Evolutionary conservation across 352 stramenopile species (phyloP).

Genomic region (Phytopythium litorale): DNA sequence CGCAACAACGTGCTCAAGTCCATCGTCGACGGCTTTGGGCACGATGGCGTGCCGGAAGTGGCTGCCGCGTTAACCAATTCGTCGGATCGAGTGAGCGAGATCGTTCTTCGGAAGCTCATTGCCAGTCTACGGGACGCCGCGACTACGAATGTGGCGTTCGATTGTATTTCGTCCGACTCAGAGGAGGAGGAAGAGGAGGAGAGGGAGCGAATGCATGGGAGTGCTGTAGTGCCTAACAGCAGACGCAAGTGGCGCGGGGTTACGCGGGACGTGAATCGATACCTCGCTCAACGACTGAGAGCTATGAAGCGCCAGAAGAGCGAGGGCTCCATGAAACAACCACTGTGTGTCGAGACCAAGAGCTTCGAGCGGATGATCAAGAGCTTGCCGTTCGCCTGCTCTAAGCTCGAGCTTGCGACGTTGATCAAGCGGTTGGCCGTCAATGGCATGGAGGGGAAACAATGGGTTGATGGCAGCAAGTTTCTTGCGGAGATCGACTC

Average conservation of each 20-base stretch:
- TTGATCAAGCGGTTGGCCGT: slow-evolving; percentile 23
- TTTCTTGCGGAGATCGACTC: slow-evolving; percentile 35
- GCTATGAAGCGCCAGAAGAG: slow-evolving; percentile 13
- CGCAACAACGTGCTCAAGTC: slow-evolving; percentile 19
- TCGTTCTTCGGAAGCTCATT: slow-evolving; percentile 49
- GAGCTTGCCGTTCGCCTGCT: slow-evolving; percentile 34
- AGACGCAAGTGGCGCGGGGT: slow-evolving; percentile 39
- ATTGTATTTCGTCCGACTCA: slow-evolving; percentile 1
- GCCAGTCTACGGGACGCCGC: slow-evolving; percentile 30
- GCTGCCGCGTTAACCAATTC: slow-evolving; percentile 10
- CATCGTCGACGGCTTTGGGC: slow-evolving; percentile 22
- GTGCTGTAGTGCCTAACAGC: neutral
- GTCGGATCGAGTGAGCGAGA: slow-evolving; percentile 32
- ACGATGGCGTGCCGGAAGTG: neutral
- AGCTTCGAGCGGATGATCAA: slow-evolving; percentile 38
- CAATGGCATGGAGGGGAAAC: neutral
- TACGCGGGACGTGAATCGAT: slow-evolving; percentile 38
- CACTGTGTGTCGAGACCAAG: slow-evolving; percentile 22
- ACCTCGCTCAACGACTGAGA: slow-evolving; percentile 32
- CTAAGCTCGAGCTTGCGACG: slow-evolving; percentile 24
- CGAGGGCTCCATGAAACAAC: neutral
- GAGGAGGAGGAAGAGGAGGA: slow-evolving; percentile 1
- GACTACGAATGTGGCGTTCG: neutral
- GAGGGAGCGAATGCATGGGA: neutral
- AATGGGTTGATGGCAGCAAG: slow-evolving; percentile 21